Conservation (phyloP, 495 filamentous ascomycete genomes). For the Astrocystis sublimbata region DNA sequence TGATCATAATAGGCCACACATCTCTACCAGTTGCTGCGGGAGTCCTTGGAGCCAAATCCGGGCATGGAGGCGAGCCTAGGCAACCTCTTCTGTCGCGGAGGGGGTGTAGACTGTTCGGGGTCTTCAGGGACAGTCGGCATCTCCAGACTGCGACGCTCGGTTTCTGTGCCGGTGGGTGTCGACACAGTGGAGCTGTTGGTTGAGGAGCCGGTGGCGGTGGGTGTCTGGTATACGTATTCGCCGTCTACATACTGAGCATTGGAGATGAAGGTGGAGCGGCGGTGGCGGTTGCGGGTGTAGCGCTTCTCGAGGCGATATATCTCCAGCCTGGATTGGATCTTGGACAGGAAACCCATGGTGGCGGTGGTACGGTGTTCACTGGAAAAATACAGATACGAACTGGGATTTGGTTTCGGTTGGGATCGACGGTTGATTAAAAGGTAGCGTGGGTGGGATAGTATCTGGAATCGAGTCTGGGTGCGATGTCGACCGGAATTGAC, state of each 20-base stretch:
- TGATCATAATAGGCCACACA: constrained; percentile 17
- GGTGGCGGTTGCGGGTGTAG: constrained; percentile 78
- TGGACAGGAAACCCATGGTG: constrained; percentile 46
- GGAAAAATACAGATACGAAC: background rate
- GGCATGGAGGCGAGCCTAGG: constrained; percentile 52
- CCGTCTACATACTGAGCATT: constrained; percentile 89
- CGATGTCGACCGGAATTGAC: background rate
- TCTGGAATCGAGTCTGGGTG: background rate
- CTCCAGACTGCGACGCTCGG: constrained; percentile 27
- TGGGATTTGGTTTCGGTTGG: background rate
- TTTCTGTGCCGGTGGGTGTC: constrained; percentile 23
- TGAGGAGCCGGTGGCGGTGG: constrained; percentile 51
- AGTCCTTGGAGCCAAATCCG: constrained; percentile 44
- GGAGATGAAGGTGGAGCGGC: constrained; percentile 81
- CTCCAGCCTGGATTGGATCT: constrained; percentile 67
- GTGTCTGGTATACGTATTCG: constrained; percentile 76
- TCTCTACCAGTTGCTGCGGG: constrained; percentile 29
- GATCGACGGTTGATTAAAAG: background rate
- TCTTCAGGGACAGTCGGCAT: constrained; percentile 15
- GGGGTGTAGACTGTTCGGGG: constrained; percentile 19
- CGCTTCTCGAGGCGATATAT: constrained; percentile 90
- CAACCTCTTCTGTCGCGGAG: constrained; percentile 35
- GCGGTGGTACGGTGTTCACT: background rate
- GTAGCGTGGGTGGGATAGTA: background rate
- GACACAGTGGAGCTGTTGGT: constrained; percentile 39